These are phyloP conservation scores for Candida wancherniae DNA, from an alignment of 805 yeast genomes.

Conservation along the genomic window DNA sequence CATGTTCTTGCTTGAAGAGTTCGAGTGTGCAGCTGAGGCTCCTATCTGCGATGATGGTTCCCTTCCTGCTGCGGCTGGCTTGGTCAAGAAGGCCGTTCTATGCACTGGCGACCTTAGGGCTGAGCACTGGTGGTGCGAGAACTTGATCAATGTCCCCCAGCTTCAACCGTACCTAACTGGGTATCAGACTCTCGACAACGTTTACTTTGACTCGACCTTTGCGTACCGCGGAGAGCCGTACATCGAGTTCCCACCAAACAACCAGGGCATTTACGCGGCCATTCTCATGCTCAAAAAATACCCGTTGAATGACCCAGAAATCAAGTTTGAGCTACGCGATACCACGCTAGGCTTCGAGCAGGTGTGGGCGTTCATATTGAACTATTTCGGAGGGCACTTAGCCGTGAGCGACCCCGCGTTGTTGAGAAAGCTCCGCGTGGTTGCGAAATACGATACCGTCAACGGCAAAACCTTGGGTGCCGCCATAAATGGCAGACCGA, in stretches of 20 bases:
- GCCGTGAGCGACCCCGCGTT: slow-evolving; percentile 4
- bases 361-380: slow-evolving; percentile 39
- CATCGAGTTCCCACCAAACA: slow-evolving; percentile 40
- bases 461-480: slow-evolving; percentile 5
- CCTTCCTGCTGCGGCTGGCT: not conserved
- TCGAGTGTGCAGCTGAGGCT: not conserved
- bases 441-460: slow-evolving; percentile 7
- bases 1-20: slow-evolving; percentile 46
- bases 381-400: slow-evolving; percentile 17
- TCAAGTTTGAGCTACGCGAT: slow-evolving; percentile 39
- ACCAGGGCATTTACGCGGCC: slow-evolving; percentile 35
- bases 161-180: slow-evolving; percentile 40
- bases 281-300: slow-evolving; percentile 34
- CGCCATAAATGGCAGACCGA: slow-evolving; percentile 2
- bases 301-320: slow-evolving; percentile 35
- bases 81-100: slow-evolving; percentile 29
- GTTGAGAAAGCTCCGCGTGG: slow-evolving; percentile 2
- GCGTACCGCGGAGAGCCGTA: slow-evolving; percentile 46
- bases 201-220: slow-evolving; percentile 55
- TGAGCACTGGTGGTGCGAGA: slow-evolving; percentile 48
- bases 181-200: slow-evolving; percentile 31
- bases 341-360: slow-evolving; percentile 50
- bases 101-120: slow-evolving; percentile 58
- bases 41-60: not conserved
- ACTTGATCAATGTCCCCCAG: slow-evolving; percentile 31